Percentiles rank a stretch among this genome's conserved stretches.
These are phyloP conservation scores for Heliocybe sulcata DNA, from an alignment of 1,284 basidiomycete species.

Conservation along the genomic window DNA sequence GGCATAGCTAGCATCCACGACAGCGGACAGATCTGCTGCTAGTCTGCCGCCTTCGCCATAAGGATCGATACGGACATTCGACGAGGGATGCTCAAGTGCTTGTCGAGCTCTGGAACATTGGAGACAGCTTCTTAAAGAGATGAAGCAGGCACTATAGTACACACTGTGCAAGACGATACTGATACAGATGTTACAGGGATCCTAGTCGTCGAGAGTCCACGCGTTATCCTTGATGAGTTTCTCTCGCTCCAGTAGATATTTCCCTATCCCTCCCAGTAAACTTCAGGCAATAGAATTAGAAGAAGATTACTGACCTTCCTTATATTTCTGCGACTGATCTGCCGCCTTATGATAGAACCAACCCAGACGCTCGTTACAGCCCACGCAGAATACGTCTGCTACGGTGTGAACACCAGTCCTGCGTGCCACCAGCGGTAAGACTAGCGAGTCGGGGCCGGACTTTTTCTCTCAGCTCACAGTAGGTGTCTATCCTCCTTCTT, in stretches of 20 bases:
- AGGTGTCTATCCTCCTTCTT: constrained; percentile 71
- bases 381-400: constrained; percentile 71
- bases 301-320: constrained; percentile 52
- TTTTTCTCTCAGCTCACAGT: too few relatives aligned
- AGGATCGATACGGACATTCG: too few relatives aligned
- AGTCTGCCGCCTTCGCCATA: too few relatives aligned
- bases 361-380: constrained; percentile 72
- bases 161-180: too few relatives aligned
- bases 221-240: constrained; percentile 75
- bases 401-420: constrained; percentile 83
- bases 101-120: too few relatives aligned
- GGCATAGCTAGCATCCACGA: too few relatives aligned
- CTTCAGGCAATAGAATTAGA: not conserved
- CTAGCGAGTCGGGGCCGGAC: too few relatives aligned
- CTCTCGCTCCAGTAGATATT: constrained; percentile 80
- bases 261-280: constrained; percentile 39
- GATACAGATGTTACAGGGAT: not conserved
- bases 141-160: too few relatives aligned
- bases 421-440: too few relatives aligned
- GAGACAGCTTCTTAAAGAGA: too few relatives aligned
- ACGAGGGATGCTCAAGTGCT: too few relatives aligned
- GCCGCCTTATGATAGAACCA: constrained; percentile 84
- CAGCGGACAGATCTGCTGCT: too few relatives aligned
- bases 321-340: constrained; percentile 78
- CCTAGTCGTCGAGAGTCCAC: constrained; percentile 52